Percentiles rank a stretch among this genome's conserved stretches.
Conservation (phyloP, 805 yeast species). For the Metschnikowia gelsemii region DNA sequence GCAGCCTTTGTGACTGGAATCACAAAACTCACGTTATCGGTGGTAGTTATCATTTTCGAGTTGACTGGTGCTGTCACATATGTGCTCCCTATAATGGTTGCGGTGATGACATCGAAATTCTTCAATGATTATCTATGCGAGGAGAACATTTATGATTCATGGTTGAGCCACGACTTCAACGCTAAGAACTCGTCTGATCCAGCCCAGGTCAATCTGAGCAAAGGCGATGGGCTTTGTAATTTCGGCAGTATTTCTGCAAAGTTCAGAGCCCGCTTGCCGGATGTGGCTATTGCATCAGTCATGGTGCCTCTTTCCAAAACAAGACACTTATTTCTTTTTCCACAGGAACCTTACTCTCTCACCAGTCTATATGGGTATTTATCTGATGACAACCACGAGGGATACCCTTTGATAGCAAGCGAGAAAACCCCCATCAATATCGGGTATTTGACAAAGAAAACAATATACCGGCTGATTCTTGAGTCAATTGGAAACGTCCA, state of each 20-base stretch:
- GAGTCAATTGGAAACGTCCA: slow-evolving; percentile 17
- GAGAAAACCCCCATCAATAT: slow-evolving; percentile 26
- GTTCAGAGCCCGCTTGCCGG: slow-evolving; percentile 34
- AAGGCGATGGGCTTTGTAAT: slow-evolving; percentile 39
- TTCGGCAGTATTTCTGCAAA: slow-evolving; percentile 31
- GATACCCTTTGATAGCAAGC: slow-evolving; percentile 38
- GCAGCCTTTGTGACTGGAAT: slow-evolving; percentile 80
- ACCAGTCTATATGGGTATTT: slow-evolving; percentile 22
- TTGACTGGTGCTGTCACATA: slow-evolving; percentile 83
- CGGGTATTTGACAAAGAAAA: slow-evolving; percentile 38
- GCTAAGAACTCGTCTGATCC: slow-evolving; percentile 1
- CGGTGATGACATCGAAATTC: slow-evolving; percentile 73
- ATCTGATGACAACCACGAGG: slow-evolving; percentile 40
- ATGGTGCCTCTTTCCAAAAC: slow-evolving; percentile 33
- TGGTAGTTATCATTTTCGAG: slow-evolving; percentile 79
- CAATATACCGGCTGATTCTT: slow-evolving; percentile 21
- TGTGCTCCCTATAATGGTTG: slow-evolving; percentile 81
- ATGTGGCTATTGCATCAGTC: slow-evolving; percentile 25
- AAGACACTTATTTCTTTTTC: slow-evolving; percentile 32
- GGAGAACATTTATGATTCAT: slow-evolving; percentile 62
- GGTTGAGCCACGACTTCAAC: slow-evolving; percentile 35
- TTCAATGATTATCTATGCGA: slow-evolving; percentile 61
- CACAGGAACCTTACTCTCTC: slow-evolving; percentile 27
- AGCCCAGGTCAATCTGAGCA: slow-evolving; percentile 30
- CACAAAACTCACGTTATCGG: slow-evolving; percentile 75